Evolutionary conservation across 495 filamentous ascomycete genomes (phyloP), one percentile per base, ranked within the genome.

Genomic region (Penicillium robsamsonii): DNA sequence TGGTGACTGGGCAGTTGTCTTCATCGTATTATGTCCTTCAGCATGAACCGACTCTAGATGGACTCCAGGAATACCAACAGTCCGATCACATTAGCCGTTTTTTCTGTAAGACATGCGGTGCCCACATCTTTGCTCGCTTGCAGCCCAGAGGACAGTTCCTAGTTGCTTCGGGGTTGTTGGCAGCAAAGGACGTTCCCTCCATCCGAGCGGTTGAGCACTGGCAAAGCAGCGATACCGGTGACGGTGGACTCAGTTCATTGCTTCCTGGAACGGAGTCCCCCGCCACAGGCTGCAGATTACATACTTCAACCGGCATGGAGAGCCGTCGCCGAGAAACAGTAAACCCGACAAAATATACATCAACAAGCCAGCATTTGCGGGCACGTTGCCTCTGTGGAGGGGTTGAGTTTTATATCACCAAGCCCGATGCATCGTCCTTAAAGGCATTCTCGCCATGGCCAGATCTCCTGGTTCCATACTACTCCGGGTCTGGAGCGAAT

Each of bases 51-150:
- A 69, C 61, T 6, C 58, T 79, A 5, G 55, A 70, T 11, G 66
- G 67, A 1, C 69, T 87, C 9, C 71, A 61, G 11, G 60, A 65
- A 33, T 89, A 87, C 58, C 64, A 69, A 44, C 64, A 76, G 57
- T 75, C 79, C 5, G 57, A 76, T 12, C 64, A 75, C 20, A 45
- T 80, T 11, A 78, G 73, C 18, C 82, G 84, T n/a, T 81, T 82
- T 59, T 89, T 89, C 68, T 92, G 89, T 68, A 60, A 64, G n/a
- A 82, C 69, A 13, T 92, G 88, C 57, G 87, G 87, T 30, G 81
- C 83, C 25, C 84, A 88, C 58, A 72, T 85, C 58, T 84, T 87
- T 50, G 63, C 68, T 5, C 66, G 69, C 41, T 42, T 52, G 27
- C 58, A 63, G 50, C 54, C 66, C 4, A 60, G 49, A 6, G 74